A percentile compares a stretch with the other conserved stretches of the same genome.
These are phyloP conservation scores for Vigna nakashimae DNA, from an alignment of 306 rosid genomes.

Conservation along the genomic window DNA sequence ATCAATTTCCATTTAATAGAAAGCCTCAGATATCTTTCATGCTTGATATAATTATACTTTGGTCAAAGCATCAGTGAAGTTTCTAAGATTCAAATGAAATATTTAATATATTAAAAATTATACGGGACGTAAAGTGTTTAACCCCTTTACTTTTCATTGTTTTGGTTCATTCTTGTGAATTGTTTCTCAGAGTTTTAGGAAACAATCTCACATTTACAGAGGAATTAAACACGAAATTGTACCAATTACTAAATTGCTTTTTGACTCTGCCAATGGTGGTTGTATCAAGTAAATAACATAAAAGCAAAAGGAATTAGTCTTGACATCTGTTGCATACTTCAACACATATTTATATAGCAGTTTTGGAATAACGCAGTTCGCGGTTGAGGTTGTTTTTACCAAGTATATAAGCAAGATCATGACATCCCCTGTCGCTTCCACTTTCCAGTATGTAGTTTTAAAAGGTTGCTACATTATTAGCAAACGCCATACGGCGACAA, in stretches of 20 bases:
- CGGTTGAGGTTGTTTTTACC: background rate
- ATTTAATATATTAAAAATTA: no score
- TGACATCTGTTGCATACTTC: background rate
- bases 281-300: background rate
- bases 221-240: background rate
- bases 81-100: no score
- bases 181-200: background rate
- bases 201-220: background rate
- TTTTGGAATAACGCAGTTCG: background rate
- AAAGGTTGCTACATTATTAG: conserved; percentile 9
- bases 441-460: background rate
- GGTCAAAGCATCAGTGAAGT: no score
- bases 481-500: background rate
- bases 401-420: background rate
- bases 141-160: background rate
- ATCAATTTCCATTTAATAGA: background rate
- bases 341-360: background rate
- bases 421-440: background rate
- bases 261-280: background rate
- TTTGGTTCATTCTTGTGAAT: background rate
- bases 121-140: no score
- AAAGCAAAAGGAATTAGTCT: background rate
- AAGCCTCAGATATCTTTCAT: background rate
- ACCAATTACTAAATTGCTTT: background rate
- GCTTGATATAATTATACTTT: background rate